Evolutionary conservation across 106 monocot genomes (phyloP).

Genomic region (Agapanthus africanus): DNA sequence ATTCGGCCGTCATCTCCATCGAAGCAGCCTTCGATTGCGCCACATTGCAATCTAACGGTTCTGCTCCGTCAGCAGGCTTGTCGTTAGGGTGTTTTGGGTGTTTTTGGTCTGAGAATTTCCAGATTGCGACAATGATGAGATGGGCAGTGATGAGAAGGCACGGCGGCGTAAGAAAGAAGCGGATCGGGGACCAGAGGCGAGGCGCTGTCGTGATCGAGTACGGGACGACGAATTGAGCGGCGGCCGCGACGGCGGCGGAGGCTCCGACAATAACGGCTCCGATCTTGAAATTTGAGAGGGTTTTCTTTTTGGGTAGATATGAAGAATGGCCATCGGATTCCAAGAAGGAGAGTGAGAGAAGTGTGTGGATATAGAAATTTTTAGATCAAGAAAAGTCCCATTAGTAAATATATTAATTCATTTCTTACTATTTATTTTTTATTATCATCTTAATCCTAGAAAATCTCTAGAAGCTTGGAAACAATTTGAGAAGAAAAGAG

Average conservation of each 20-base stretch:
- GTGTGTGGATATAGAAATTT: too few relatives aligned
- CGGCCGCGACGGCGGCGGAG: conserved; percentile 2
- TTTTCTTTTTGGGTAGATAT: background rate
- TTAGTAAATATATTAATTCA: too few relatives aligned
- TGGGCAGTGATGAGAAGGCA: conserved; percentile 49
- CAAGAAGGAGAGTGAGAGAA: too few relatives aligned
- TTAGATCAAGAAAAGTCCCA: too few relatives aligned
- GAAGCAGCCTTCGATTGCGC: background rate
- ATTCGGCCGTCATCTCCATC: background rate
- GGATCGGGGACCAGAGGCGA: too few relatives aligned
- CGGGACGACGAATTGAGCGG: conserved; percentile 25
- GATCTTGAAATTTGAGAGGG: conserved; percentile 8
- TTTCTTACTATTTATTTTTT: too few relatives aligned
- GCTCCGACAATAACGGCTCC: conserved; percentile 7
- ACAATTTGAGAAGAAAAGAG: too few relatives aligned
- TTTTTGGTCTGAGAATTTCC: conserved; percentile 46
- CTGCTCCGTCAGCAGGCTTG: too few relatives aligned
- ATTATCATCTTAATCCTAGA: too few relatives aligned
- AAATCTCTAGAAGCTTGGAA: too few relatives aligned
- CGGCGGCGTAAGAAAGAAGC: too few relatives aligned
- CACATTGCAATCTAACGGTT: background rate
- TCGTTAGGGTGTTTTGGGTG: background rate
- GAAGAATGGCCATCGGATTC: background rate
- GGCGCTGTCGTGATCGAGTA: too few relatives aligned
- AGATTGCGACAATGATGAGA: conserved; percentile 69